Evolutionary conservation across 495 filamentous ascomycete species (phyloP).

Genomic region (Aspergillus wentii): DNA sequence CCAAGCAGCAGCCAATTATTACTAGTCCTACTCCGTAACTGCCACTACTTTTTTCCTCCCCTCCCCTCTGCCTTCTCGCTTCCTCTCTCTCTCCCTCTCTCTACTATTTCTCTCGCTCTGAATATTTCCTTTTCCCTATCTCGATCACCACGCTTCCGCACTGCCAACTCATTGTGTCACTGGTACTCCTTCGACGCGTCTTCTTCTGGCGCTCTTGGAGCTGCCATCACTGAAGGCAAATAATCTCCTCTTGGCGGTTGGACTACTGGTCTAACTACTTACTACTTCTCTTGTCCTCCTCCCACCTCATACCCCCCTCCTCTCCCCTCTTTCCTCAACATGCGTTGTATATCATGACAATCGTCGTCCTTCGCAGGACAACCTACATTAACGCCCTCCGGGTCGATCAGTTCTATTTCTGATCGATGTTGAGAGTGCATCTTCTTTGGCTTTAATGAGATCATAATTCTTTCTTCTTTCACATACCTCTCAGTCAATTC

Average conservation of each 20-base stretch:
- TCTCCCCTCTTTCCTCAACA: slow-evolving; percentile 13
- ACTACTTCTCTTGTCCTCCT: slow-evolving; percentile 17
- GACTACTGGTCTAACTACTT: slow-evolving; percentile 26
- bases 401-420: slow-evolving; percentile 26
- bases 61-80: slow-evolving; percentile 17
- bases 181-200: slow-evolving; percentile 22
- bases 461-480: slow-evolving; percentile 8
- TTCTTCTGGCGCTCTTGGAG: slow-evolving; percentile 31
- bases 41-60: slow-evolving; percentile 13
- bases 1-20: too few species aligned
- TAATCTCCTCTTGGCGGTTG: slow-evolving; percentile 22
- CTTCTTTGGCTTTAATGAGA: slow-evolving; percentile 13
- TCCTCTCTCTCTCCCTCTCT: slow-evolving; percentile 17
- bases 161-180: slow-evolving; percentile 20
- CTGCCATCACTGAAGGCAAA: slow-evolving; percentile 28
- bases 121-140: slow-evolving; percentile 2
- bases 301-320: slow-evolving; percentile 12
- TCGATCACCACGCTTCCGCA: slow-evolving; percentile 13
- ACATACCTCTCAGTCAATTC: slow-evolving; percentile 3
- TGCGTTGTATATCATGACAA: slow-evolving; percentile 44
- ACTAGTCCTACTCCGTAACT: slow-evolving; percentile 11
- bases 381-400: slow-evolving; percentile 18
- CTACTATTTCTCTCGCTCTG: slow-evolving; percentile 11
- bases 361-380: slow-evolving; percentile 35
- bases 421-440: slow-evolving; percentile 32